Conservation (phyloP, 2,329 filamentous ascomycete species). For the Boeremia exigua region DNA sequence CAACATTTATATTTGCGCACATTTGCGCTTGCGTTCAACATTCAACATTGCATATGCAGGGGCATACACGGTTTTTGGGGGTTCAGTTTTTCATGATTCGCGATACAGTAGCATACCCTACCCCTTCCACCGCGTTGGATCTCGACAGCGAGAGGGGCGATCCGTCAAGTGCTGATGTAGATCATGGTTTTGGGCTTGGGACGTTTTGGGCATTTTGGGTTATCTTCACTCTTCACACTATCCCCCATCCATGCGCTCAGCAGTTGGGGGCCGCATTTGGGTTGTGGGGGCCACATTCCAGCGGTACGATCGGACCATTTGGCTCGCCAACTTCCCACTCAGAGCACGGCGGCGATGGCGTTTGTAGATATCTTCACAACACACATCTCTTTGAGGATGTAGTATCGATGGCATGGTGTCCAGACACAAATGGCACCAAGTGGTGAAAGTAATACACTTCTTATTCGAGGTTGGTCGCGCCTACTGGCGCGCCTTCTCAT, state of each 20-base stretch:
- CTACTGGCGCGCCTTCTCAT: neutral
- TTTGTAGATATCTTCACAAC: constrained; percentile 13
- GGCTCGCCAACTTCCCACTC: neutral
- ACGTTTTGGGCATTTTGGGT: constrained; percentile 19
- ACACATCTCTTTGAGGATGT: constrained; percentile 1
- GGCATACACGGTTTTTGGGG: constrained; percentile 1
- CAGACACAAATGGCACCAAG: neutral
- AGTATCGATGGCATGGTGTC: constrained; percentile 2
- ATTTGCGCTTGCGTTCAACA: constrained; percentile 3
- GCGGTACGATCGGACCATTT: neutral
- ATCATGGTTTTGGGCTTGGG: constrained; percentile 26
- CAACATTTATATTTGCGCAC: neutral
- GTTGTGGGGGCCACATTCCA: neutral
- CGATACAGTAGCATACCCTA: constrained; percentile 30
- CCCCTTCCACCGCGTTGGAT: constrained; percentile 24
- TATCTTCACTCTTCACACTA: constrained; percentile 29
- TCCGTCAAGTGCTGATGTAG: constrained; percentile 51
- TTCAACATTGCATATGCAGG: constrained; percentile 17
- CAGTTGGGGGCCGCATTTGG: constrained; percentile 6
- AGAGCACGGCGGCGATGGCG: neutral
- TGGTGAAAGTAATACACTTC: constrained; percentile 6
- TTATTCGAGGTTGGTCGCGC: constrained; percentile 2
- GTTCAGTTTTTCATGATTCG: constrained; percentile 19
- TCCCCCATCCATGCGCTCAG: constrained; percentile 10
- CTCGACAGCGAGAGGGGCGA: constrained; percentile 35